phyloP scores from a whole-genome alignment of 2,329 filamentous ascomycete genomes.

The Cladosporium sphaerospermum region DNA sequence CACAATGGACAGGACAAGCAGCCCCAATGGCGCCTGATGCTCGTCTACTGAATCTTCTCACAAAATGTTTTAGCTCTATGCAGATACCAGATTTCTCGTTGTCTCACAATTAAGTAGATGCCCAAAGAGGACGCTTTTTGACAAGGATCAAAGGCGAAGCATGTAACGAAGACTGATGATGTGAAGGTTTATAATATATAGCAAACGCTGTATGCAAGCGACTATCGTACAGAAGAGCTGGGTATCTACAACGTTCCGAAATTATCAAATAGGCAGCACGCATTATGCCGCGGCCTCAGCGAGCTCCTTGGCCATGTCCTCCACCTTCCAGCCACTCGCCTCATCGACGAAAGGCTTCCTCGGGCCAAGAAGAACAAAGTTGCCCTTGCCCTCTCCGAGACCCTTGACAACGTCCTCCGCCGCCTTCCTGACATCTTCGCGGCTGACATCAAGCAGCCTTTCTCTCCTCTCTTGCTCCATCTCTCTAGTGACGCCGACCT shows the following conservation, averaged over 20 bases:
- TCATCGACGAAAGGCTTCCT: constrained; percentile 61
- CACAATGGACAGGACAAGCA: no score
- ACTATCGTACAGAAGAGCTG: constrained; percentile 11
- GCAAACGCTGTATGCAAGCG: neutral
- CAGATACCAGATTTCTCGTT: no score
- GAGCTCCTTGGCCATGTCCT: constrained; percentile 52
- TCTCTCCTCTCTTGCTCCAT: constrained; percentile 84
- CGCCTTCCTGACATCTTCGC: constrained; percentile 69
- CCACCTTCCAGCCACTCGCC: constrained; percentile 63
- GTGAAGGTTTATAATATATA: no score
- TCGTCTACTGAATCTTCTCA: no score
- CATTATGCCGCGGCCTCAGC: constrained; percentile 5
- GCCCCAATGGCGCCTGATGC: no score
- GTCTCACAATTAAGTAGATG: no score
- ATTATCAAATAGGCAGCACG: neutral
- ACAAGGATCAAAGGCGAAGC: no score
- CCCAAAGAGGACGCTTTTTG: no score
- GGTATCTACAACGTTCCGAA: constrained; percentile 6
- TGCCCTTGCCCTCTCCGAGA: constrained; percentile 13
- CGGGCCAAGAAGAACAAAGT: constrained; percentile 8
- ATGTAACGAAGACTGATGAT: no score
- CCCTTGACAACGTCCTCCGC: constrained; percentile 69
- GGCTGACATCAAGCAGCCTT: constrained; percentile 77
- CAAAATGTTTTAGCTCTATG: no score
- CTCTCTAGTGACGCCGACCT: constrained; percentile 76